These are phyloP conservation scores for Amanita polypyramis DNA, from an alignment of 768 basidiomycete species.

Conservation along the genomic window DNA sequence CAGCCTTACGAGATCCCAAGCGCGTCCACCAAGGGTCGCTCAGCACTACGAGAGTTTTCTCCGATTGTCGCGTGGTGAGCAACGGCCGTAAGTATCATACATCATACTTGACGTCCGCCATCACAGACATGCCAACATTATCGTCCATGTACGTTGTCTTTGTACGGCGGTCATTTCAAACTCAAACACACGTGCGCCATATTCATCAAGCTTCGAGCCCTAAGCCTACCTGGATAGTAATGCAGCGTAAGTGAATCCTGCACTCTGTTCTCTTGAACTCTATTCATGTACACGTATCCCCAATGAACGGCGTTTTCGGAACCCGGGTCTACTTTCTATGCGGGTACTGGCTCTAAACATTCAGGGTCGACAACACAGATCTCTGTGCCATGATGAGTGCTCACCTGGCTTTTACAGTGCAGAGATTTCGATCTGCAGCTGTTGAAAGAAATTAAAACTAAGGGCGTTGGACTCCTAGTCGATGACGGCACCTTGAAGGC, in stretches of 20 bases:
- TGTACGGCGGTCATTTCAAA: background rate
- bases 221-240: background rate
- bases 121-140: background rate
- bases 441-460: background rate
- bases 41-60: background rate
- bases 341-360: background rate
- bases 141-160: background rate
- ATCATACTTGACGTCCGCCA: background rate
- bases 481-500: conserved; percentile 2
- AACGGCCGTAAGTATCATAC: background rate
- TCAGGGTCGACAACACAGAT: conserved; percentile 2
- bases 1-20: background rate
- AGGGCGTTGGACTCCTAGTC: background rate
- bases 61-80: conserved; percentile 1
- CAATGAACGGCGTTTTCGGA: conserved; percentile 3
- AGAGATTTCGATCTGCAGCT: background rate
- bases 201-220: background rate
- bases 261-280: background rate
- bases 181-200: background rate
- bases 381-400: background rate
- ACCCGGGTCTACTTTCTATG: background rate
- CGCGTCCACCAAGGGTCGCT: background rate
- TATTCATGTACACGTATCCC: background rate
- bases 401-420: background rate
- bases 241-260: background rate